Evolutionary conservation across 2,329 filamentous ascomycete species (phyloP).

Genomic region (Ophiosphaerella korrae): DNA sequence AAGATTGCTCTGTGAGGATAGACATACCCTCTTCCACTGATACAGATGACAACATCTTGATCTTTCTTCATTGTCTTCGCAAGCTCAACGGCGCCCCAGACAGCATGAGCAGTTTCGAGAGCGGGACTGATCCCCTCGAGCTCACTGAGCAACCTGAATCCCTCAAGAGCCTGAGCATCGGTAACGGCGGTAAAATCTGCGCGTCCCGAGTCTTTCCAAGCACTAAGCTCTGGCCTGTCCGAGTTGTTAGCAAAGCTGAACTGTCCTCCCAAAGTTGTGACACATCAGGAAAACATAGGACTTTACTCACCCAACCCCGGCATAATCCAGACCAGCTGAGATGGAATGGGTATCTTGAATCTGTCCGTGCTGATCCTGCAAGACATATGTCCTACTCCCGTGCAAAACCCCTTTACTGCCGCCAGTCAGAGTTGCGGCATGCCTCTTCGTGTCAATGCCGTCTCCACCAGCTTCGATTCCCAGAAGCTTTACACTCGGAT

Average conservation of each 20-base stretch:
- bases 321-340: conserved; percentile 95
- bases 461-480: conserved; percentile 96
- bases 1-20: no score
- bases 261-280: no score
- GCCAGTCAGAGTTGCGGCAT: conserved; percentile 85
- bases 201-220: conserved; percentile 88
- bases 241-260: no score
- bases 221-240: conserved; percentile 73
- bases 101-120: conserved; percentile 89
- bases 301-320: conserved; percentile 71
- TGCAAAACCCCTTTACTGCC: conserved; percentile 93
- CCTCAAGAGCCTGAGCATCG: conserved; percentile 85
- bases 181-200: conserved; percentile 91
- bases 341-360: conserved; percentile 95
- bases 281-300: no score
- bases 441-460: conserved; percentile 81
- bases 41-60: conserved; percentile 89
- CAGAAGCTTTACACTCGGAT: conserved; percentile 81
- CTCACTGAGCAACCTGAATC: conserved; percentile 83
- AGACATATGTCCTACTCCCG: conserved; percentile 92
- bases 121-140: conserved; percentile 97
- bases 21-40: conserved; percentile 72
- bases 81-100: conserved; percentile 85
- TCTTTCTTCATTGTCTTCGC: conserved; percentile 91
- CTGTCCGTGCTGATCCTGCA: conserved; percentile 91